Evolutionary conservation across 768 basidiomycete species (phyloP), one percentile per base, ranked within the genome.

Genomic region (Mycena polygramma): DNA sequence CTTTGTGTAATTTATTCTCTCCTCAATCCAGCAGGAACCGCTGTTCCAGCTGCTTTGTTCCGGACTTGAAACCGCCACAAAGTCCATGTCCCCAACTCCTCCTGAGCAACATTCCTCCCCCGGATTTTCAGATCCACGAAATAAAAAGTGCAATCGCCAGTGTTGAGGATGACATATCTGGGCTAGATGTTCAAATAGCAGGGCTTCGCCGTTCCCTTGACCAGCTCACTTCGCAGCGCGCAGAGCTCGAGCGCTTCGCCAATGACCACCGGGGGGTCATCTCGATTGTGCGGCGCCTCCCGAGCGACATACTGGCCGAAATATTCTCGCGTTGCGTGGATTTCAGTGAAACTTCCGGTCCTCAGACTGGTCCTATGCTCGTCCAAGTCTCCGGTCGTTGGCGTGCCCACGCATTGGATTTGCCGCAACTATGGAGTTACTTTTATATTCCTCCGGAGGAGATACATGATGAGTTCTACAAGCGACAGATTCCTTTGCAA

Each of bases 91-190:
- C 35, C 36, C 15, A 55, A 37, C 35, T 37, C 19, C 54, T 55
- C 54, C 54, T 55, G 35, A 36, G 54, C 54, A 55, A 55, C 54
- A 36, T 19, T 55, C 17, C n/a, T 8, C 54, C 54, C 36, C n/a
- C 36, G 26, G 36, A 55, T 19, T 55, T 20, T 36, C 37, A 55
- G 35, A 37, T 37, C 36, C 36, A 37, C 8, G 54, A 55, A 8
- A 55, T 55, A 9, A 22, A 39, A 9, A 22, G 20, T 36, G 36
- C 36, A 0, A n/a, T 37, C 6, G 30, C 30, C 30, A 6, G 30
- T 30, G 30, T 30, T 30, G 30, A 41, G 15, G 41, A 41, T 10
- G 35, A 54, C 14, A 35, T 54, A 19, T 30, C 15, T 36, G 13
- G 7, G 7, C 6, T 54, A 30, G 35, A 22, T 24, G 39, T 11